Conservation (phyloP, 2,329 filamentous ascomycete species). For the Claviceps humidiphila region DNA sequence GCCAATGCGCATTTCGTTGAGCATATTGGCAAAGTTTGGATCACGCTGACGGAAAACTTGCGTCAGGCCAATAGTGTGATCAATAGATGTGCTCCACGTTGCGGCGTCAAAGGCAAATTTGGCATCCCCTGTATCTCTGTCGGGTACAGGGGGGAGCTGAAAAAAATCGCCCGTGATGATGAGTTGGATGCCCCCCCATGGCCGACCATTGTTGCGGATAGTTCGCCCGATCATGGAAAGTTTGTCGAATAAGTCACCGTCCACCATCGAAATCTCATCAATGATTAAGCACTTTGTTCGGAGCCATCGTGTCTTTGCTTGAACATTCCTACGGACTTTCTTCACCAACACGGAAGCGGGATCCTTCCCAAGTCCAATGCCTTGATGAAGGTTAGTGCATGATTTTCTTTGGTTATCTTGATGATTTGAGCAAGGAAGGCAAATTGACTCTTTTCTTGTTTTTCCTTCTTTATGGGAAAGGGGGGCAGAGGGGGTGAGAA, state of each 20-base stretch:
- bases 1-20: slow-evolving; percentile 95
- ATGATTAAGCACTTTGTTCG: slow-evolving; percentile 77
- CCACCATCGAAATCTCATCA: slow-evolving; percentile 97
- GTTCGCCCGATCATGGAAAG: slow-evolving; percentile 74
- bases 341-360: slow-evolving; percentile 65
- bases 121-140: slow-evolving; percentile 50
- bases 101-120: slow-evolving; percentile 90
- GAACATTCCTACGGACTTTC: slow-evolving; percentile 80
- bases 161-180: slow-evolving; percentile 97
- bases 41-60: slow-evolving; percentile 96
- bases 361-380: slow-evolving; percentile 87
- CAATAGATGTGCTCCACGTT: slow-evolving; percentile 84
- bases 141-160: slow-evolving; percentile 86
- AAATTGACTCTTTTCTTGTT: not conserved
- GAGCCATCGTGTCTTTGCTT: slow-evolving; percentile 80
- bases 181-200: slow-evolving; percentile 92
- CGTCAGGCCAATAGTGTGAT: slow-evolving; percentile 89
- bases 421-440: not conserved
- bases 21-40: slow-evolving; percentile 75
- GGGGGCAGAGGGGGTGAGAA: not conserved
- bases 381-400: slow-evolving; percentile 12
- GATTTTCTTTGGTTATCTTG: not conserved
- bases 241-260: slow-evolving; percentile 94
- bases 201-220: slow-evolving; percentile 78
- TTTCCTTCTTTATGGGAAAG: not conserved